Base-by-base conservation (phyloP, 495 filamentous ascomycete genomes). In the Bacidia gigantensis region DNA sequence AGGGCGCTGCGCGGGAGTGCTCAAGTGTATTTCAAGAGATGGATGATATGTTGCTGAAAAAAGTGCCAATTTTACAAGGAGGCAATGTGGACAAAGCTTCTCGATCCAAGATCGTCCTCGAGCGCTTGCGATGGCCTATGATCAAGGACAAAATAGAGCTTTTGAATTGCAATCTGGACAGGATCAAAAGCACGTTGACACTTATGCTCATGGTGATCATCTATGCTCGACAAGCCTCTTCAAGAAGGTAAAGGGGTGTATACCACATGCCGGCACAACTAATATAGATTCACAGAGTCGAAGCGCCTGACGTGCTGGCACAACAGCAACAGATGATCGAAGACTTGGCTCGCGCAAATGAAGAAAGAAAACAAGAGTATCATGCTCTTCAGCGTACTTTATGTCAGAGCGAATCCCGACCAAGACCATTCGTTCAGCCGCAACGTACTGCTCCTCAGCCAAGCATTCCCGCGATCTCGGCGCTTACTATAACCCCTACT, bases 151-250 rank as follows among this genome's bases (percentile, higher is more conserved):
- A 58, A n/a, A 35, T 70, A 23, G 44, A 64, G 24, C 38, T 56
- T 11, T 44, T 70, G 7, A 55, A 58, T 11, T 41, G 24, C 2
- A 62, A 67, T 32, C 50, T 70, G 22, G 67, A 70, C 21, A 61
- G 61, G 26, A 48, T 71, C 32, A 71, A 69, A 50, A 58, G 56
- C 11, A 69, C 64, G 17, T 58, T 69, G 55, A 43, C 61, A 11
- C 50, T 70, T 7, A 52, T 69, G 55, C 53, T 71, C 0, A 63
- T 67, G 53, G 68, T 71, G 0, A 62, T 71, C 26, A 62, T 58
- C 41, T 69, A 64, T 53, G 65, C 65, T 14, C 54, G 61, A 14
- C 60, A 64, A 21, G 23, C 62, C 29, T 41, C 50, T 11, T 26
- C 22, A 56, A 29, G 54, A 52, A 52, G 7, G 54, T 52, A n/a